Conservation (phyloP, 176 grass and related monocot species). For the Zoysia pacifica region DNA sequence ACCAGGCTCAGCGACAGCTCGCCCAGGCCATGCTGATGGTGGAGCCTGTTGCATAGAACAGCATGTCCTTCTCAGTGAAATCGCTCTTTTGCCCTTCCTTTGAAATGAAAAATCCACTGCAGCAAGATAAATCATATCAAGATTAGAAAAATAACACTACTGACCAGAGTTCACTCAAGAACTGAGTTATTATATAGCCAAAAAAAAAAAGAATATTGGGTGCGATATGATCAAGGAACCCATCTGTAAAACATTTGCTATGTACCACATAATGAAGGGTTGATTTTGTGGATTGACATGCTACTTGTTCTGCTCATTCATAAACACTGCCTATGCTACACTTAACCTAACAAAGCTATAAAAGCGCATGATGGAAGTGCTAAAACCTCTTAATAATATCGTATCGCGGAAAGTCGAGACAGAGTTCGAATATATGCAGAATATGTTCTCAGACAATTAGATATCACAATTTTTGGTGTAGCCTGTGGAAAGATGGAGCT, state of each 20-base stretch:
- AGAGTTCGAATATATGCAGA: constrained; percentile 38
- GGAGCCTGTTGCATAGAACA: constrained; percentile 71
- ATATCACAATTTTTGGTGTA: constrained; percentile 47
- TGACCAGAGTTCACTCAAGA: constrained; percentile 2
- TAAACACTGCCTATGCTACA: constrained; percentile 11
- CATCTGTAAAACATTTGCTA: background rate
- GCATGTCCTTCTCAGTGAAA: constrained; percentile 45
- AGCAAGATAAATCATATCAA: constrained; percentile 26
- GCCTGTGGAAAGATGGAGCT: constrained; percentile 27
- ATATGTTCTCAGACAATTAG: constrained; percentile 48
- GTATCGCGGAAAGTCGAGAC: constrained; percentile 34
- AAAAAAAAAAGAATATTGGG: background rate
- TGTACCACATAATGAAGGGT: background rate
- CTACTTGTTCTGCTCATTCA: background rate
- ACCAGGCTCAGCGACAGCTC: constrained; percentile 61
- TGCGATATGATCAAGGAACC: constrained; percentile 37
- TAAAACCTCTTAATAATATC: constrained; percentile 21
- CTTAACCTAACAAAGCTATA: constrained; percentile 11
- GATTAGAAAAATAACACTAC: constrained; percentile 9
- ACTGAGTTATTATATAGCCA: background rate
- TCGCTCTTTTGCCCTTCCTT: constrained; percentile 58
- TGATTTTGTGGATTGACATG: background rate
- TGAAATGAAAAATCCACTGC: constrained; percentile 60
- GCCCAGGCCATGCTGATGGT: constrained; percentile 86
- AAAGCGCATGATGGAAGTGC: background rate